phyloP scores from a whole-genome alignment of 352 stramenopile species.

The Pythium sukuiense region DNA sequence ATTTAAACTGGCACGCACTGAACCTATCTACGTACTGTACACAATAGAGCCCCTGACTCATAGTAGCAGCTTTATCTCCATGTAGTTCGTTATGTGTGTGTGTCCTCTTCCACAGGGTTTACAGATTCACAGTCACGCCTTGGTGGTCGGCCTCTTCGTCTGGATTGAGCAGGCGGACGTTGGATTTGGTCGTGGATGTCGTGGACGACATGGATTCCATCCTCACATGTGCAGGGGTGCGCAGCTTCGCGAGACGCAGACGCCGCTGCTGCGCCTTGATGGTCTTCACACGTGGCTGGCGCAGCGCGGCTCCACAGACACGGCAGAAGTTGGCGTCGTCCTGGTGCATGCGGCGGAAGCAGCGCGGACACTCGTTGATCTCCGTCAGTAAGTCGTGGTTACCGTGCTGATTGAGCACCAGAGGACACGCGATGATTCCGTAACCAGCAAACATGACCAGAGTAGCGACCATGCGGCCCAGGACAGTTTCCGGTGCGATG shows the following conservation, averaged over 20 bases:
- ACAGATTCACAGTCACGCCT: conserved; percentile 31
- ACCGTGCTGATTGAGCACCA: conserved; percentile 69
- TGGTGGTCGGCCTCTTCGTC: conserved; percentile 23
- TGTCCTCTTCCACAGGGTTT: conserved; percentile 1
- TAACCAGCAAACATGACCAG: conserved; percentile 88
- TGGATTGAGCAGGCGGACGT: conserved; percentile 38
- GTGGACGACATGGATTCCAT: conserved; percentile 45
- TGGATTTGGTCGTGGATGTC: conserved; percentile 64
- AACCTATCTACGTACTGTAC: conserved; percentile 22
- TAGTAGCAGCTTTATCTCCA: neutral
- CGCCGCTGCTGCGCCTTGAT: conserved; percentile 62
- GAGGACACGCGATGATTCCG: conserved; percentile 79
- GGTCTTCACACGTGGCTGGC: conserved; percentile 55
- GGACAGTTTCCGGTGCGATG: conserved; percentile 78
- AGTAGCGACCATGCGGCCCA: conserved; percentile 77
- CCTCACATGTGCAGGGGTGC: conserved; percentile 34
- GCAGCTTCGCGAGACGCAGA: conserved; percentile 62
- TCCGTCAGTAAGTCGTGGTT: conserved; percentile 54
- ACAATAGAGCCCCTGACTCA: conserved; percentile 25
- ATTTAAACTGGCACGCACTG: conserved; percentile 24
- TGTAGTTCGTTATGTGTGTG: neutral
- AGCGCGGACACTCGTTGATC: conserved; percentile 61
- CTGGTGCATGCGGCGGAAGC: conserved; percentile 76
- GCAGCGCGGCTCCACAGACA: conserved; percentile 59
- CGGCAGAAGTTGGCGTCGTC: conserved; percentile 79